These are phyloP conservation scores for Dothistroma pini DNA, from an alignment of 2,329 filamentous ascomycete genomes.

Conservation along the genomic window DNA sequence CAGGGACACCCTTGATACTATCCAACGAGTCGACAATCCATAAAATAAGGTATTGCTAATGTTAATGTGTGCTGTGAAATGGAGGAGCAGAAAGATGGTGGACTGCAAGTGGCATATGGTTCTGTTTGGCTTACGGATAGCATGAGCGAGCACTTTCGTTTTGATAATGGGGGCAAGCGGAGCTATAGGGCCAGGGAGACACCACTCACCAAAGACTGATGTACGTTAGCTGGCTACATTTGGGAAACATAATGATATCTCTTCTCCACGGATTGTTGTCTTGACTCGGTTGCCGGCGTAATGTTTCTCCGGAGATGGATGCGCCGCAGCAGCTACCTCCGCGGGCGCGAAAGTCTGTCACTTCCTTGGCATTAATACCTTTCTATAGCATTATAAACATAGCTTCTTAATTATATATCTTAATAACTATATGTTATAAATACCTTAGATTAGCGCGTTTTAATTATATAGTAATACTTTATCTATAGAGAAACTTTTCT, in stretches of 20 bases:
- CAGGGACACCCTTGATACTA: neutral
- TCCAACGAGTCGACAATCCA: neutral
- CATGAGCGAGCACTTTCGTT: constrained; percentile 6
- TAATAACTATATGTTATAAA: too few species aligned
- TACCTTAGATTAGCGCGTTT: too few species aligned
- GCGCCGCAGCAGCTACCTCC: neutral
- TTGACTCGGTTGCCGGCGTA: neutral
- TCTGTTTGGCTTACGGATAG: constrained; percentile 5
- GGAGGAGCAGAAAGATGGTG: constrained; percentile 6
- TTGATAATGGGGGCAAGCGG: neutral
- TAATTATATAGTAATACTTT: too few species aligned
- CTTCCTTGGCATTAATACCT: too few species aligned
- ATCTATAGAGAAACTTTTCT: too few species aligned
- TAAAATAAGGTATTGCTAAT: constrained; percentile 10
- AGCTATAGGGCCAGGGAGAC: neutral
- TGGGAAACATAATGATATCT: neutral
- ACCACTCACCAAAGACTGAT: neutral
- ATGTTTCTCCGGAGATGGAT: neutral
- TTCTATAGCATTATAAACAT: too few species aligned
- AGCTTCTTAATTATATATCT: too few species aligned
- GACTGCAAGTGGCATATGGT: neutral
- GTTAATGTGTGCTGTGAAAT: constrained; percentile 26
- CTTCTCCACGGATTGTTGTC: neutral
- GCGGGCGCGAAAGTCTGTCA: too few species aligned
- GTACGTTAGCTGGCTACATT: constrained; percentile 1